Base-by-base conservation (phyloP, 495 filamentous ascomycete species). In the Talaromyces wortmannii region DNA sequence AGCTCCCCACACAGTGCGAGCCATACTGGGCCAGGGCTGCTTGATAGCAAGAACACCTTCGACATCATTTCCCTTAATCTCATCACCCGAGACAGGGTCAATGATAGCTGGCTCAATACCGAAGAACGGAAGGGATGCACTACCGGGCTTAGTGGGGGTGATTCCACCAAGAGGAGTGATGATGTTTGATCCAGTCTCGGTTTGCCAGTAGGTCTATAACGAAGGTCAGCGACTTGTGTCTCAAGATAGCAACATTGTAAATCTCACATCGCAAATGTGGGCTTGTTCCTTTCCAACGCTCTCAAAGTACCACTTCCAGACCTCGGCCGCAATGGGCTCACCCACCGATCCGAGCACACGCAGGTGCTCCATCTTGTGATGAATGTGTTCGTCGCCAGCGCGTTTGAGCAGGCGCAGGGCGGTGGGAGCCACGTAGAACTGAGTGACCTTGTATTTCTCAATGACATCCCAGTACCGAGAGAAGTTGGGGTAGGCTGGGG, bases 301-400 rank as follows among this genome's bases (percentile, higher is more conserved):
- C 72, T 97, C 90, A 65, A 90, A 92, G 76, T 99, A 99, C 94
- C 94, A 99, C 73, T 97, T 97, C 94, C 94, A 99, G 40, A 99
- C 89, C 70, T 99, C 94, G 16, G 94, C 91, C 32, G 94, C 94
- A 66, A 99, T 99, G 33, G 94, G 94, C 72, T 99, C 94, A 59
- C 94, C 94, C 55, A 99, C 94, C n/a, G 92, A 96, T 31, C 94
- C 94, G 45, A 98, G 78, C 15, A 97, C 83, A 65, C 94, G 82
- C 56, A 98, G 81, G 61, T 86, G 83, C 69, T 88, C 87, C 91
- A 97, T 96, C 65, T 90, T 74, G 59, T 86, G 82, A 71, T 88
- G 89, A 48, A 96, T 90, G 66, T 95, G 88, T 57, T 97, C 80
- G 62, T 97, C 85, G 60, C 94, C 94, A 45, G 94, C 94, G 52